Evolutionary conservation across 768 basidiomycete genomes (phyloP).

Genomic region (Termitomyces sp.): DNA sequence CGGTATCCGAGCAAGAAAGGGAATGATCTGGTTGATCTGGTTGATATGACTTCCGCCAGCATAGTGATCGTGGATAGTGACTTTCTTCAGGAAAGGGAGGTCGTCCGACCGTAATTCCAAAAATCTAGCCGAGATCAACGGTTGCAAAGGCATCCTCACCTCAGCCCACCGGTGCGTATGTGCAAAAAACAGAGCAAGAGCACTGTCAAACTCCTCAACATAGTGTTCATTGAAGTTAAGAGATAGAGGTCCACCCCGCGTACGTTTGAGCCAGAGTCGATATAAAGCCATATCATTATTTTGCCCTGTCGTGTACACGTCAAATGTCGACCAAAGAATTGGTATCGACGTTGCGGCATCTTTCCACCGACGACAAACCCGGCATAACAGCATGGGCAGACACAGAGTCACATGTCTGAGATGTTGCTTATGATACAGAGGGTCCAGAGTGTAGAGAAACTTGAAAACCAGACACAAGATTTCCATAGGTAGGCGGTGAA

Average conservation of each 20-base stretch:
- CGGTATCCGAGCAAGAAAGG: background rate
- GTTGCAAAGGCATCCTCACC: background rate
- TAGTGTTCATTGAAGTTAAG: background rate
- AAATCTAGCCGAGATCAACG: background rate
- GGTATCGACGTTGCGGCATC: background rate
- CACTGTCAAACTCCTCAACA: background rate
- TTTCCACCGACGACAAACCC: background rate
- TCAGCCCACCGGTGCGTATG: background rate
- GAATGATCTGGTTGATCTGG: background rate
- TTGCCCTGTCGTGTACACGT: background rate
- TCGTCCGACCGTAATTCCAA: background rate
- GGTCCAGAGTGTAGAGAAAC: background rate
- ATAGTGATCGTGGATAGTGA: background rate
- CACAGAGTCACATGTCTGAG: background rate
- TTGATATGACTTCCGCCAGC: too few relatives aligned
- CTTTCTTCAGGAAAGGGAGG: background rate
- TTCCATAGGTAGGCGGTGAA: background rate
- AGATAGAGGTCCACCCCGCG: background rate
- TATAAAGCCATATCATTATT: background rate
- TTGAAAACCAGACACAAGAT: background rate
- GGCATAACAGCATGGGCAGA: background rate
- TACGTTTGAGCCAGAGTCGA: background rate
- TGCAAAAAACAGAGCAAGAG: background rate
- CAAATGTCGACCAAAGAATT: background rate
- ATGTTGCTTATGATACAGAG: too few relatives aligned